Percentiles rank a stretch among this genome's conserved stretches.
These are phyloP conservation scores for Amphicarpaea edgeworthii DNA, from an alignment of 306 rosid species.

Conservation along the genomic window DNA sequence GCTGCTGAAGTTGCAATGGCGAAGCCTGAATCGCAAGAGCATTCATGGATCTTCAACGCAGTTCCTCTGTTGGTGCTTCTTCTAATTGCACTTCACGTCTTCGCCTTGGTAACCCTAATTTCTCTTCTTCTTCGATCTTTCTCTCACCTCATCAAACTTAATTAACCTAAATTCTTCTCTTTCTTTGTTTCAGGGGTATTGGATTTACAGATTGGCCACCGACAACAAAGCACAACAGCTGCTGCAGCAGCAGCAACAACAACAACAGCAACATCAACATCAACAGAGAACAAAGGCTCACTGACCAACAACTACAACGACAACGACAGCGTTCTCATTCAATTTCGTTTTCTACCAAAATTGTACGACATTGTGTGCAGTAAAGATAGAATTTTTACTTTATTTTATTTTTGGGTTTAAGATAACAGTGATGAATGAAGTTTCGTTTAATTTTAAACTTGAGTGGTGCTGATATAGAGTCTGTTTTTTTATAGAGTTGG, in stretches of 20 bases:
- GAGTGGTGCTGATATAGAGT: not conserved
- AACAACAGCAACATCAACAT: slow-evolving; percentile 47
- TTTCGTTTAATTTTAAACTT: slow-evolving; percentile 16
- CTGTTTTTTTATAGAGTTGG: no score
- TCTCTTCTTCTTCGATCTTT: not conserved
- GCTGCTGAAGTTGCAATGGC: slow-evolving; percentile 54
- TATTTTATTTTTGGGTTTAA: not conserved
- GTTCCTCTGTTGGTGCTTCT: slow-evolving; percentile 66
- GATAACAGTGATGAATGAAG: no score
- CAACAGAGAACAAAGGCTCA: slow-evolving; percentile 86
- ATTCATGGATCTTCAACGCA: slow-evolving; percentile 75
- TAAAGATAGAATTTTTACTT: not conserved
- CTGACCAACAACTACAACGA: slow-evolving; percentile 29
- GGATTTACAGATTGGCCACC: slow-evolving; percentile 92
- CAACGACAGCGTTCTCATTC: not conserved
- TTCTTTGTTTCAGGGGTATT: slow-evolving; percentile 62
- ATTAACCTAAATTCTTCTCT: not conserved
- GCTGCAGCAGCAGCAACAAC: slow-evolving; percentile 60
- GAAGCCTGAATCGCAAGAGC: slow-evolving; percentile 54
- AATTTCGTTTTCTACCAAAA: slow-evolving; percentile 17
- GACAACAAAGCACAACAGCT: slow-evolving; percentile 59
- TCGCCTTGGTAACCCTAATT: slow-evolving; percentile 75
- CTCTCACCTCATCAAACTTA: not conserved
- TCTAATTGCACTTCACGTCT: slow-evolving; percentile 81
- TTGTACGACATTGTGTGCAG: not conserved